Evolutionary conservation across 306 rosid genomes (phyloP).

Genomic region (Inga leiocalycina): DNA sequence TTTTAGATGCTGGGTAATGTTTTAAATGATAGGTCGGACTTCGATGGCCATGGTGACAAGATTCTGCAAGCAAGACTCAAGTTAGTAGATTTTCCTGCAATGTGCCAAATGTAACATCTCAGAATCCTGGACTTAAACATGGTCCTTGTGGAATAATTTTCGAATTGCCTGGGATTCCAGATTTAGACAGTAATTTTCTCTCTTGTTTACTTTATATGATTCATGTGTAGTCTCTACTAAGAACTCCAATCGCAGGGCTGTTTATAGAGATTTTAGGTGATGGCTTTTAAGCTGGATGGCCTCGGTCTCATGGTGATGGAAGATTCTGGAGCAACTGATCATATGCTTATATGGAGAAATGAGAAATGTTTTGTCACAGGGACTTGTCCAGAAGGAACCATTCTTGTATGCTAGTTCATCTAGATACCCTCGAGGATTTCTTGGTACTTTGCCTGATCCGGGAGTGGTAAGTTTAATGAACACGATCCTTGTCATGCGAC

Average conservation of each 20-base stretch:
- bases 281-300: background rate
- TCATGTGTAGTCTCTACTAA: background rate
- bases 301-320: background rate
- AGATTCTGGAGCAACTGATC: background rate
- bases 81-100: background rate
- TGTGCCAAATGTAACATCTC: background rate
- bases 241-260: background rate
- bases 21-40: background rate
- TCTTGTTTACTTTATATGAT: background rate
- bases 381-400: slow-evolving; percentile 49
- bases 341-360: background rate
- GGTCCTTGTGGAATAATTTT: background rate
- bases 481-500: background rate
- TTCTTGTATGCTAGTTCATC: slow-evolving; percentile 86
- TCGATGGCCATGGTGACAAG: background rate
- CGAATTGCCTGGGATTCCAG: background rate
- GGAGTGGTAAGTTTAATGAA: background rate
- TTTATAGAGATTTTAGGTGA: background rate
- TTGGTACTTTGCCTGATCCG: slow-evolving; percentile 86
- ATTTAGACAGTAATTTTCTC: background rate
- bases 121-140: background rate
- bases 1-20: background rate
- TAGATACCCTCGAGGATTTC: slow-evolving; percentile 73
- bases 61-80: background rate
- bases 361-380: background rate